Base-by-base conservation (phyloP, 164 flowering plant genomes). In the Tinospora cordifolia region DNA sequence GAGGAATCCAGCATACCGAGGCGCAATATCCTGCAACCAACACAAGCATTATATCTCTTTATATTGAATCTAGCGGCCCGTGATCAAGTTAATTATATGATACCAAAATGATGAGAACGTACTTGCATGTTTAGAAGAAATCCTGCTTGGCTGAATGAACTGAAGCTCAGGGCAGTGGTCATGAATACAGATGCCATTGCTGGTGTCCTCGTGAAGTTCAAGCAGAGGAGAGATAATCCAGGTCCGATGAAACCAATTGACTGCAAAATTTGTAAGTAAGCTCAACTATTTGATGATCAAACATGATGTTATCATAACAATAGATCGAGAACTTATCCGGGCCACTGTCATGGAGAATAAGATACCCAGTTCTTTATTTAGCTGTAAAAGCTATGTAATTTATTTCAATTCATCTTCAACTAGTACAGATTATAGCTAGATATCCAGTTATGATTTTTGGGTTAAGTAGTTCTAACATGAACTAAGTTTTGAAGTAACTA, bases 131-230 rank as follows among this genome's bases (percentile, higher is more conserved):
- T 94, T 27, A 94, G 88, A 46, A 94, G 86, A 81, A 88, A 94
- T 2, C 98, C 98, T 11, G 98, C 97, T 84, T 94, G 98, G 82
- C 93, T 90, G 80, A 92, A 94, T 24, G 97, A 87, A 76, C 98
- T 89, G 75, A 94, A 78, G 78, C 98, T 89, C 70, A 92, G 83
- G 24, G 93, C 98, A 26, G 73, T 69, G 40, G 98, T 92, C 65
- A 94, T 65, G 64, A 80, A 74, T 13, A 84, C 54, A 9, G 97
- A 73, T 10, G 98, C 98, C 38, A 71, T 69, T 2, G 71, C 71
- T 2, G 98, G 95, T 17, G 95, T 85, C 41, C 82, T 87, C 24
- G 88, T 97, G 51, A 75, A 87, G n/a, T n/a, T n/a, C n/a, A n/a
- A n/a, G n/a, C n/a, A n/a, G n/a, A n/a, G n/a, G n/a, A n/a, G n/a